Conservation (phyloP, 768 basidiomycete species). For the Pleurotus tuoliensis region DNA sequence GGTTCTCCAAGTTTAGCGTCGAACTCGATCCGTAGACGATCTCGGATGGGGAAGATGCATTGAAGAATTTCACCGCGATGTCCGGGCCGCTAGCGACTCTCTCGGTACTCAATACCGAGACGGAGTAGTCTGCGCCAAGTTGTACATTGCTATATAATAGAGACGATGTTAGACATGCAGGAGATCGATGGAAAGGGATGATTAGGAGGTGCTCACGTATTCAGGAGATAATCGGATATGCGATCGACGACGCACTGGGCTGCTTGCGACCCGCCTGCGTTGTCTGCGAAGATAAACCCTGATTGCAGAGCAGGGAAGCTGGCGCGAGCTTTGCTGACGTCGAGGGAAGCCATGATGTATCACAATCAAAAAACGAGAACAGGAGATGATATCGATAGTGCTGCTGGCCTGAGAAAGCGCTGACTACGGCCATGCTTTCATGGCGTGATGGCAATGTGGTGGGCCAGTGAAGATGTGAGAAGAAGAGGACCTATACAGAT, state of each 20-base stretch:
- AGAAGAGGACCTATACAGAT: too few relatives aligned
- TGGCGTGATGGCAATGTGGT: too few relatives aligned
- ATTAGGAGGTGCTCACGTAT: constrained; percentile 29
- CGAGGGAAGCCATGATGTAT: neutral
- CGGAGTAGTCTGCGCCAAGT: constrained; percentile 65
- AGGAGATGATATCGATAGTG: too few relatives aligned
- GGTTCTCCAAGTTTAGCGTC: constrained; percentile 66
- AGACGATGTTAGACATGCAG: neutral
- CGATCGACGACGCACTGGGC: constrained; percentile 50
- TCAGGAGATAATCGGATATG: constrained; percentile 63
- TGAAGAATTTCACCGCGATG: constrained; percentile 57
- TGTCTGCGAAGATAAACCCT: constrained; percentile 8
- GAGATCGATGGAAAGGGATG: neutral
- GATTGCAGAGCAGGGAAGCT: constrained; percentile 6
- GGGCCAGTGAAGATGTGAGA: too few relatives aligned
- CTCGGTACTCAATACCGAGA: constrained; percentile 46
- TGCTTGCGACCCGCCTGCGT: constrained; percentile 33
- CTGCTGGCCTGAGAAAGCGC: too few relatives aligned
- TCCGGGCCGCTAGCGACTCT: constrained; percentile 46
- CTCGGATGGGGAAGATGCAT: constrained; percentile 58
- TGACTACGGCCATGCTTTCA: too few relatives aligned
- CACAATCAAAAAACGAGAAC: too few relatives aligned
- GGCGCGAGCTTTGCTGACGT: neutral
- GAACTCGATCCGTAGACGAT: constrained; percentile 66
- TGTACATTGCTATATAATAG: constrained; percentile 49